phyloP scores from a whole-genome alignment of 1,284 basidiomycete genomes.

The Ustilago xerochloae region DNA sequence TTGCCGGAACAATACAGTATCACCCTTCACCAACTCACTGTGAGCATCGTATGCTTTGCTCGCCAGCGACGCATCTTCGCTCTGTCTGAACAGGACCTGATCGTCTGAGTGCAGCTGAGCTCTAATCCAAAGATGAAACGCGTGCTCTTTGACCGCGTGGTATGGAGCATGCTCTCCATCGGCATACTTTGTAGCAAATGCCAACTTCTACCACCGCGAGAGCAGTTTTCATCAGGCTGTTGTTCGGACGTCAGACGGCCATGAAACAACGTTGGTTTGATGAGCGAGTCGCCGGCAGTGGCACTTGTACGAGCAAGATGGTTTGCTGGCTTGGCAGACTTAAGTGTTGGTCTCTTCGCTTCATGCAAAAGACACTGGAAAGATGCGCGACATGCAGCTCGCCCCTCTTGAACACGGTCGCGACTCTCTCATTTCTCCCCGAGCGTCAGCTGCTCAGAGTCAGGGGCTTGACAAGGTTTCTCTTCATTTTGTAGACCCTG shows the following conservation, averaged over 20 bases:
- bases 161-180: neutral
- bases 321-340: neutral
- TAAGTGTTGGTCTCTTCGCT: conserved; percentile 21
- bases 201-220: neutral
- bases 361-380: neutral
- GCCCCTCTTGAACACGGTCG: too few relatives aligned
- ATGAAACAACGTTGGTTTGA: neutral
- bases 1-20: too few relatives aligned
- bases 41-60: too few relatives aligned
- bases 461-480: conserved; percentile 13
- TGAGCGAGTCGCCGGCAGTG: neutral
- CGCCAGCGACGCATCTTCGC: too few relatives aligned
- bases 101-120: too few relatives aligned
- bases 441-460: too few relatives aligned
- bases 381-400: conserved; percentile 20
- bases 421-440: too few relatives aligned
- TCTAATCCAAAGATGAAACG: too few relatives aligned
- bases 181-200: neutral
- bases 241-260: neutral
- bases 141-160: neutral
- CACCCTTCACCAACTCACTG: too few relatives aligned
- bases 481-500: neutral
- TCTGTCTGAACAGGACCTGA: too few relatives aligned
- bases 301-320: neutral
- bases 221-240: neutral